These are phyloP conservation scores for Fusarium sacchari DNA, from an alignment of 2,329 filamentous ascomycete species.

Conservation along the genomic window DNA sequence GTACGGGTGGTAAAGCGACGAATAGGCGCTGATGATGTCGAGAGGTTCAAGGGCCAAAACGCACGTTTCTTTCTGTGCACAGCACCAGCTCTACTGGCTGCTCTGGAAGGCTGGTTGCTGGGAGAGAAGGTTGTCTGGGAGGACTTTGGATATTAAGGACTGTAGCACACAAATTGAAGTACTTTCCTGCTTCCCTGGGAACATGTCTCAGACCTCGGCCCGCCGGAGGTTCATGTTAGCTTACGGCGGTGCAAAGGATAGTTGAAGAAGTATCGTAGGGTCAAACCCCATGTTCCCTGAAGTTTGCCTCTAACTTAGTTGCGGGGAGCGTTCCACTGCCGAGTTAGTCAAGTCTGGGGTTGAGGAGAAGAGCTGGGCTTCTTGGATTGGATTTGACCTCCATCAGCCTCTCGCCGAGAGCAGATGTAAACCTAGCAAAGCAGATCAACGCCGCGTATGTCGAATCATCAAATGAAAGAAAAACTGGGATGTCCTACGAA, in stretches of 20 bases:
- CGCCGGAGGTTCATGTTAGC: conserved; percentile 22
- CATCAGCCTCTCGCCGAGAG: background rate
- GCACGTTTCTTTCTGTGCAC: conserved; percentile 65
- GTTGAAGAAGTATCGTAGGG: background rate
- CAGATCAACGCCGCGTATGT: background rate
- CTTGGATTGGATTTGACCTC: background rate
- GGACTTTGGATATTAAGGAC: conserved; percentile 66
- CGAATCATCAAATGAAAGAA: background rate
- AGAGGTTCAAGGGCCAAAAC: conserved; percentile 49
- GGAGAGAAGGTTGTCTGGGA: conserved; percentile 66
- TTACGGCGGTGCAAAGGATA: conserved; percentile 23
- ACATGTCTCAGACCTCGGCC: conserved; percentile 13
- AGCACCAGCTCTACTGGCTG: conserved; percentile 53
- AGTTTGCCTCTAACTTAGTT: conserved; percentile 19
- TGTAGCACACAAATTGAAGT: background rate
- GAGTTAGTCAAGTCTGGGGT: conserved; percentile 20
- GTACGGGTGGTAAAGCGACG: conserved; percentile 50
- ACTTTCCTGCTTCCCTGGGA: background rate
- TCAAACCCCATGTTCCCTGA: background rate
- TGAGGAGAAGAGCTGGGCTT: background rate
- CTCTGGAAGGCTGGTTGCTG: conserved; percentile 61
- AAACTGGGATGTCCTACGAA: background rate
- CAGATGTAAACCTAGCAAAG: background rate
- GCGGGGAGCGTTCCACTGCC: conserved; percentile 26
- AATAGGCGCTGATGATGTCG: conserved; percentile 55